A percentile compares a stretch with the other conserved stretches of the same genome.
Evolutionary conservation across 495 filamentous ascomycete genomes (phyloP).

Genomic region (Thozetella sp.): DNA sequence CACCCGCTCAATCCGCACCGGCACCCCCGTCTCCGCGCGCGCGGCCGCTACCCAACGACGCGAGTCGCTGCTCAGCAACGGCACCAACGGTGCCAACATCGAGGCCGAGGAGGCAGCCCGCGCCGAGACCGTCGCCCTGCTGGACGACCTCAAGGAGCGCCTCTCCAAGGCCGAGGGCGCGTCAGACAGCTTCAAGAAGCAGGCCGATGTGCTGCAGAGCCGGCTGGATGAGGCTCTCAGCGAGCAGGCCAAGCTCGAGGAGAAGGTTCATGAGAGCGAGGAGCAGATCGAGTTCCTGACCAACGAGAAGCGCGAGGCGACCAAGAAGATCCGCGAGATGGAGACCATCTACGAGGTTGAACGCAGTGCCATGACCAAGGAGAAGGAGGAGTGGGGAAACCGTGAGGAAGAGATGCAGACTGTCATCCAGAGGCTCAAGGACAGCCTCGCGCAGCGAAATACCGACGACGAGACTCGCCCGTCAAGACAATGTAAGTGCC

Average conservation of each 20-base stretch:
- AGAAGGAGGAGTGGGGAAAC: slow-evolving; percentile 84
- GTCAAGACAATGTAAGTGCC: slow-evolving; percentile 68
- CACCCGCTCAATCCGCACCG: slow-evolving; percentile 51
- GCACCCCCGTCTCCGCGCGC: slow-evolving; percentile 69
- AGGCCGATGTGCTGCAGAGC: slow-evolving; percentile 81
- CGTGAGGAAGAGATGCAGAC: slow-evolving; percentile 87
- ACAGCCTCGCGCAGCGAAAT: slow-evolving; percentile 76
- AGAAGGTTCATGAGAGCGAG: slow-evolving; percentile 79
- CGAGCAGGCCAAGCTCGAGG: slow-evolving; percentile 86
- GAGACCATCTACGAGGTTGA: slow-evolving; percentile 90
- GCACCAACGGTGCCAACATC: slow-evolving; percentile 44
- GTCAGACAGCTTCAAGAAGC: slow-evolving; percentile 80
- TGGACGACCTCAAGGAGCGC: slow-evolving; percentile 83
- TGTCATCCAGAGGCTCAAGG: slow-evolving; percentile 88
- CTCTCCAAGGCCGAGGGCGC: slow-evolving; percentile 77
- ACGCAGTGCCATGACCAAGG: slow-evolving; percentile 81
- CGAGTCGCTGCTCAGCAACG: slow-evolving; percentile 62
- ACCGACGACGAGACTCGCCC: slow-evolving; percentile 65
- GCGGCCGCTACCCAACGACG: slow-evolving; percentile 63
- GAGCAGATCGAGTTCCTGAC: slow-evolving; percentile 77
- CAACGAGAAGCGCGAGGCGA: slow-evolving; percentile 76
- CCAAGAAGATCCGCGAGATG: slow-evolving; percentile 82
- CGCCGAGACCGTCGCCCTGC: slow-evolving; percentile 71
- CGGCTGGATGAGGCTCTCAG: slow-evolving; percentile 81
- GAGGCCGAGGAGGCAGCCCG: slow-evolving; percentile 56